Base-by-base conservation (phyloP, 2,329 filamentous ascomycete species). In the Trichophyton mentagrophytes region DNA sequence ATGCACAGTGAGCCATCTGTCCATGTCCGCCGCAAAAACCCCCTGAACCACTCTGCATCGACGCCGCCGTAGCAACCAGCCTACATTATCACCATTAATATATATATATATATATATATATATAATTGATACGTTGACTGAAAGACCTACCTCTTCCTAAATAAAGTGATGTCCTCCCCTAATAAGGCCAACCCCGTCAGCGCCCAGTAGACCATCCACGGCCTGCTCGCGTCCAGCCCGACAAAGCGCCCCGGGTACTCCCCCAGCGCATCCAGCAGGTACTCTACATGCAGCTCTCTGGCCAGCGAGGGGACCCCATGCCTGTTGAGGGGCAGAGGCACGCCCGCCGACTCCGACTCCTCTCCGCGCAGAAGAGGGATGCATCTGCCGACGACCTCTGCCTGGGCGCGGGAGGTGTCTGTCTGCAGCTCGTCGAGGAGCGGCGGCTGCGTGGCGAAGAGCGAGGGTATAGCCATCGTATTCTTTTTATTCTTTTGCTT, bases 151-250 rank as follows among this genome's bases (percentile, higher is more conserved):
- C 40, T 44, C 6, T 5, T 7, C 6, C 40, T n/a, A 15, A 44
- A 44, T 5, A 17, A 1, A 17, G 4, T n/a, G 40, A 83, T 73
- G 70, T 96, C 89, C 69, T 90, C 84, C 56, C 89, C 90, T 57
- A 99, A 77, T 38, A 91, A 78, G 27, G 81, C 78, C 65, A 99
- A 78, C 1, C 83, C 90, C 38, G 86, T 83, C 60, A 97, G 78
- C 59, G 83, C 88, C 93, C 93, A 99, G 76, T 96, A 97, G 65
- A 96, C 80, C 69, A 96, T 82, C 93, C 93, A 99, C 8, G 93
- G 91, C 60, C 92, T 80, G 70, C 88, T 91, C 36, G 93, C 87
- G 77, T 99, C 93, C 66, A 90, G 83, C 57, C 80, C 80, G 59
- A 86, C 84, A 73, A 87, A 96, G 2, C 77, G 78, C 6, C 81